A percentile compares a stretch with the other conserved stretches of the same genome.
These are phyloP conservation scores for Carex sylvatica DNA, from an alignment of 202 grass and related monocot species.

Conservation along the genomic window DNA sequence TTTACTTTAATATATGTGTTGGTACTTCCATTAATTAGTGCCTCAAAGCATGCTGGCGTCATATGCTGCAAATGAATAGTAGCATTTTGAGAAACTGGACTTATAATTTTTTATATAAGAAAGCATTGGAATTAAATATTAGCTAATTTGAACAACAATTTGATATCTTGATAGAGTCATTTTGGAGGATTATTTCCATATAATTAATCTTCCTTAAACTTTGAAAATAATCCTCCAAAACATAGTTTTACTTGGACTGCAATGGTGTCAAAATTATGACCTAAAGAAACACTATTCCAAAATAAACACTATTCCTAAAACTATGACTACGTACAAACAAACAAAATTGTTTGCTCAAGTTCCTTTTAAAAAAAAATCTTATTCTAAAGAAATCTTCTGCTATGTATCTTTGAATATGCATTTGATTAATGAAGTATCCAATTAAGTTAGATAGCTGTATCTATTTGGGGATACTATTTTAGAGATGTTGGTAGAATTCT, in stretches of 20 bases:
- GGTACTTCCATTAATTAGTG: not conserved
- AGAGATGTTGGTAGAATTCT: too few relatives aligned
- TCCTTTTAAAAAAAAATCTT: too few relatives aligned
- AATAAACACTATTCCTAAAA: not conserved
- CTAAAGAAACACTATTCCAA: not conserved
- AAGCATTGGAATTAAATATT: not conserved
- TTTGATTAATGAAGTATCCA: too few relatives aligned
- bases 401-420: too few relatives aligned
- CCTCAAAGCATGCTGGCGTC: not conserved
- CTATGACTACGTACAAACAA: not conserved
- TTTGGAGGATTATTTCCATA: not conserved
- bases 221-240: too few relatives aligned
- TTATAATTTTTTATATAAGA: not conserved
- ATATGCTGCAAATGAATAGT: not conserved
- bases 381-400: too few relatives aligned
- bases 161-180: not conserved
- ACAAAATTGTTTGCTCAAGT: too few relatives aligned
- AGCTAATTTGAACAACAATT: not conserved
- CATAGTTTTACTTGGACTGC: not conserved
- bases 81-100: not conserved
- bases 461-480: too few relatives aligned
- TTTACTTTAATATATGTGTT: not conserved
- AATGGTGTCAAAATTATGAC: not conserved
- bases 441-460: too few relatives aligned
- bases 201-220: too few relatives aligned